A percentile compares a stretch with the other conserved stretches of the same genome.
These are phyloP conservation scores for Nyssa sinensis DNA, from an alignment of 148 eudicot species.

Conservation along the genomic window DNA sequence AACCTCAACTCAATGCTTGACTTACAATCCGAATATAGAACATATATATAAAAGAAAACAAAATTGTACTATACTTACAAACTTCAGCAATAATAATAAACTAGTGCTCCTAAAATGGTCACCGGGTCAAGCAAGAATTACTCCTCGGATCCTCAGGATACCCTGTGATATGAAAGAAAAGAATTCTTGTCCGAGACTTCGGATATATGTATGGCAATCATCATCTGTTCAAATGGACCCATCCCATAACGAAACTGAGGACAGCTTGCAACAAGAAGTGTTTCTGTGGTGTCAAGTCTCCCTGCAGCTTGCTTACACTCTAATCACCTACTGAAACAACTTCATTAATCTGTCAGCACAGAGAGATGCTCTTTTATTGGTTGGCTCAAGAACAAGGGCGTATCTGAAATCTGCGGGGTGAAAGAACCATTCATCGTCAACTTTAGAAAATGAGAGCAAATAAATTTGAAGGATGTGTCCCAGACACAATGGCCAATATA, in stretches of 20 bases:
- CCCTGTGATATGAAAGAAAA: background rate
- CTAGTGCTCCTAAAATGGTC: background rate
- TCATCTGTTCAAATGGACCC: background rate
- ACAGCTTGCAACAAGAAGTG: background rate
- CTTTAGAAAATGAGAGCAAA: background rate
- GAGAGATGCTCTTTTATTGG: slow-evolving; percentile 76
- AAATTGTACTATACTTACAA: background rate
- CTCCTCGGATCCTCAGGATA: background rate
- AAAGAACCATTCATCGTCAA: slow-evolving; percentile 4
- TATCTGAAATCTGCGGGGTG: slow-evolving; percentile 70
- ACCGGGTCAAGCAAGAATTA: background rate
- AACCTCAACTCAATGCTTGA: background rate
- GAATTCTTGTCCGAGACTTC: background rate
- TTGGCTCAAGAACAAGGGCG: slow-evolving; percentile 96
- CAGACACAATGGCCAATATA: background rate
- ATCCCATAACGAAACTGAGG: background rate
- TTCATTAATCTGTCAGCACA: slow-evolving; percentile 66
- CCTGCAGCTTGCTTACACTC: background rate
- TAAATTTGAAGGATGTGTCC: background rate
- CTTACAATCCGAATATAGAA: background rate
- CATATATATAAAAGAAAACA: background rate
- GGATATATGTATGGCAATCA: background rate
- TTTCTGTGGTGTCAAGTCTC: background rate
- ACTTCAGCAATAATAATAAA: background rate
- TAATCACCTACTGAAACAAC: slow-evolving; percentile 45